Evolutionary conservation across 2,329 filamentous ascomycete species (phyloP).

Genomic region (Dothistroma pini): DNA sequence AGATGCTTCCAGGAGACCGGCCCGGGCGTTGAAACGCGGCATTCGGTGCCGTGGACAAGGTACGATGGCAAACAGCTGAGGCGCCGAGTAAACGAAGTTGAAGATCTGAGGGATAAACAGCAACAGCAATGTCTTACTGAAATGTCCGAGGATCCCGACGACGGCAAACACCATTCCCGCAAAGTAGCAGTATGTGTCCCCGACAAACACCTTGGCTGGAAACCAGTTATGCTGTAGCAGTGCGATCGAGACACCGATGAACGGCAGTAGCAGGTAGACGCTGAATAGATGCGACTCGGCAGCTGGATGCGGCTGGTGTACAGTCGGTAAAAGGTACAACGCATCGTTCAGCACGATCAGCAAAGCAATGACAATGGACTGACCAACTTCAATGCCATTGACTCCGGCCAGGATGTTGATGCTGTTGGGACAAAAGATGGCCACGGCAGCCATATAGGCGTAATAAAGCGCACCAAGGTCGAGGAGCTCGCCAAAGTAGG

Average conservation of each 20-base stretch:
- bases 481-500: conserved; percentile 78
- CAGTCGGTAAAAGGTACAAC: conserved; percentile 67
- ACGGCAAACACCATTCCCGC: conserved; percentile 99
- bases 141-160: conserved; percentile 93
- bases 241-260: conserved; percentile 86
- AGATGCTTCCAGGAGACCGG: conserved; percentile 81
- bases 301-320: conserved; percentile 80
- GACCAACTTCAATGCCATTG: conserved; percentile 94
- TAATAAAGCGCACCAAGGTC: conserved; percentile 79
- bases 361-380: conserved; percentile 84
- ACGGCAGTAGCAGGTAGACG: conserved; percentile 88
- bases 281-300: conserved; percentile 96
- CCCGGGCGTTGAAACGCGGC: conserved; percentile 80
- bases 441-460: conserved; percentile 90
- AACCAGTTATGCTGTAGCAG: conserved; percentile 93
- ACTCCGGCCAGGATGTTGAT: conserved; percentile 99
- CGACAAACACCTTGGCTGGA: conserved; percentile 90
- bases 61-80: conserved; percentile 84
- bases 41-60: conserved; percentile 91
- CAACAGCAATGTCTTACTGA: conserved; percentile 92
- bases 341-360: conserved; percentile 83
- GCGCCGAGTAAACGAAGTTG: conserved; percentile 92
- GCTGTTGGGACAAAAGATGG: conserved; percentile 97
- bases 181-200: conserved; percentile 99
- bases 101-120: conserved; percentile 90